Conservation (phyloP, 371 early-diverging fungal species). For the Parasitella parasitica region DNA sequence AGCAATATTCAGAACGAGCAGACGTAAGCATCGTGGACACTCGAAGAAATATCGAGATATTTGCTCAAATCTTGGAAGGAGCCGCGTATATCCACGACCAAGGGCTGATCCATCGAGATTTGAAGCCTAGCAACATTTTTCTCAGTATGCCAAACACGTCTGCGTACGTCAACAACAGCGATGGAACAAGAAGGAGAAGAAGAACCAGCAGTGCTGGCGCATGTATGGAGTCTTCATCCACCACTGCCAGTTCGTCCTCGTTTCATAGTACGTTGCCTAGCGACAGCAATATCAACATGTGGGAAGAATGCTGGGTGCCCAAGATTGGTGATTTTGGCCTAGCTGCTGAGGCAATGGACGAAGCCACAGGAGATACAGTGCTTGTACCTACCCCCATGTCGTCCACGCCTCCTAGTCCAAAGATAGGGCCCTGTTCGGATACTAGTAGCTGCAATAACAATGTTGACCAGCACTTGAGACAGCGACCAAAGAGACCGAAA, state of each 20-base stretch:
- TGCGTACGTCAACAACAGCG: neutral
- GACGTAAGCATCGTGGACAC: constrained; percentile 37
- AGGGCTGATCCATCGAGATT: constrained; percentile 76
- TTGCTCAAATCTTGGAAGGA: constrained; percentile 60
- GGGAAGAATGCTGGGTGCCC: constrained; percentile 51
- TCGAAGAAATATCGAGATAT: constrained; percentile 47
- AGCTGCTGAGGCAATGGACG: constrained; percentile 54
- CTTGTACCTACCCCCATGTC: constrained; percentile 15
- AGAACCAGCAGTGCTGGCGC: neutral
- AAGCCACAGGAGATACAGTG: neutral
- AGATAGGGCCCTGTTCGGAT: neutral
- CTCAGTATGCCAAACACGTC: constrained; percentile 29
- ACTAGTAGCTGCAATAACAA: neutral
- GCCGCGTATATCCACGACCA: constrained; percentile 73
- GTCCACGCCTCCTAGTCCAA: constrained; percentile 7
- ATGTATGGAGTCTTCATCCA: neutral
- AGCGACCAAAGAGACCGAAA: constrained; percentile 4
- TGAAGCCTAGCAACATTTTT: constrained; percentile 83
- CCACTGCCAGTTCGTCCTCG: neutral
- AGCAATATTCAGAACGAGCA: constrained; percentile 9
- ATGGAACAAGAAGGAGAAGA: neutral
- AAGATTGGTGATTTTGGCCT: constrained; percentile 92
- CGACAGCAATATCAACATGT: neutral
- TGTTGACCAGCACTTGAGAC: neutral
- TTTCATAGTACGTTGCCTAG: neutral